Conservation (phyloP, 371 early-diverging fungal species). For the Saksenaea oblongispora region DNA sequence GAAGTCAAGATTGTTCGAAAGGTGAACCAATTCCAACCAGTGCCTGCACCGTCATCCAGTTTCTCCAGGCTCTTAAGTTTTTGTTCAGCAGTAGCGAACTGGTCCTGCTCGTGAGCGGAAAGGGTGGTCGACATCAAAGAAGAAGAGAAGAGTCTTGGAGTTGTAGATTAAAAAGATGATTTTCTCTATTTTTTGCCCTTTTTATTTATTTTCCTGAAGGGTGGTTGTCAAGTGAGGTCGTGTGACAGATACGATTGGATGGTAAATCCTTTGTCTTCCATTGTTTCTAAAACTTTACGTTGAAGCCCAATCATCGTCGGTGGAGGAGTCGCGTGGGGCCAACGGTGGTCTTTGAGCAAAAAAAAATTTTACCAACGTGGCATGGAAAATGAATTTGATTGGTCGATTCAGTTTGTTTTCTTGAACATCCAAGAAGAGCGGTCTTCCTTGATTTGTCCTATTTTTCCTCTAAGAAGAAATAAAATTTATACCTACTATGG, state of each 20-base stretch:
- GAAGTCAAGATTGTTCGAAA: constrained; percentile 80
- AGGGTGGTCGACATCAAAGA: constrained; percentile 9
- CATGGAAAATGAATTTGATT: not conserved
- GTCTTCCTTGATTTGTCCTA: not conserved
- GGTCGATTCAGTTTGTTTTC: not conserved
- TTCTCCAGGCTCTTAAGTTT: constrained; percentile 40
- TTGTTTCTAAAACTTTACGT: not conserved
- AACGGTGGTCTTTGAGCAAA: not conserved
- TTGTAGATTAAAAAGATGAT: constrained; percentile 3
- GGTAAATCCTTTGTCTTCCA: not conserved
- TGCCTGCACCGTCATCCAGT: constrained; percentile 21
- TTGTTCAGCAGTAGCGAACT: constrained; percentile 31
- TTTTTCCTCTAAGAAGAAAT: not conserved
- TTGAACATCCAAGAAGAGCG: constrained; percentile 1
- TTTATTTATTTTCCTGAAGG: constrained; percentile 9
- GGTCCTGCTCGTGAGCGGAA: constrained; percentile 22
- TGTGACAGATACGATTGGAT: constrained; percentile 8
- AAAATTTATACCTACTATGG: constrained; percentile 1
- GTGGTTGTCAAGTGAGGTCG: constrained; percentile 17
- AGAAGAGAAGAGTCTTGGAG: not conserved
- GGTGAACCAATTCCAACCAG: constrained; percentile 62
- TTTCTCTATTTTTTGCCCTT: not conserved
- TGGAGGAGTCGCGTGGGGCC: not conserved
- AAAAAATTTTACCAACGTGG: not conserved
- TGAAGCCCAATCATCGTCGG: not conserved